A percentile compares a stretch with the other conserved stretches of the same genome.
Conservation (phyloP, 257 asterid species). For the Nicotiana noctiflora region DNA sequence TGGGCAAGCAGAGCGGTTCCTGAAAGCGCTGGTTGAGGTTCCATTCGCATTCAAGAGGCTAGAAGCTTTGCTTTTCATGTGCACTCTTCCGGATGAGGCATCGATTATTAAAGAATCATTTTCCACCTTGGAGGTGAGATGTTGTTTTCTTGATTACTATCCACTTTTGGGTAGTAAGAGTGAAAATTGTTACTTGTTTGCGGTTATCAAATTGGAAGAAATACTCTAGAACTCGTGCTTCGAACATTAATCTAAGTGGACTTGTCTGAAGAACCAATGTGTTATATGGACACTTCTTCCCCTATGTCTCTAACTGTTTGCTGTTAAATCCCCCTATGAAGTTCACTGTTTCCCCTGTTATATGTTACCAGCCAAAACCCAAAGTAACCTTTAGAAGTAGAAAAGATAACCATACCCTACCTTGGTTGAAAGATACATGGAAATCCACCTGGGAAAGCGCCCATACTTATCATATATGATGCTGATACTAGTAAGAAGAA, state of each 20-base stretch:
- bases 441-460: not conserved
- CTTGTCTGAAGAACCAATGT: not conserved
- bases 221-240: not conserved
- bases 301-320: no score
- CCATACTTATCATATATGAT: not conserved
- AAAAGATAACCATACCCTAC: not conserved
- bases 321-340: no score
- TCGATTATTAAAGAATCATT: constrained; percentile 50
- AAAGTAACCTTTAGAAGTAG: not conserved
- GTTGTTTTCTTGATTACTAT: not conserved
- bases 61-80: constrained; percentile 65
- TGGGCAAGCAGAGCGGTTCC: constrained; percentile 80
- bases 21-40: constrained; percentile 67
- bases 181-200: not conserved
- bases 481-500: not conserved
- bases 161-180: constrained; percentile 1
- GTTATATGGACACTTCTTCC: not conserved
- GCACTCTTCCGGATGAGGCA: constrained; percentile 67
- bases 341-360: not conserved
- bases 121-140: constrained; percentile 65
- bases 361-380: not conserved
- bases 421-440: not conserved
- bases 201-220: not conserved
- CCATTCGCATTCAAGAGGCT: constrained; percentile 84
- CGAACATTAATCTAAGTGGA: not conserved